Evolutionary conservation across 768 basidiomycete genomes (phyloP), one percentile per base, ranked within the genome.

Genomic region (Hortiboletus campestris): DNA sequence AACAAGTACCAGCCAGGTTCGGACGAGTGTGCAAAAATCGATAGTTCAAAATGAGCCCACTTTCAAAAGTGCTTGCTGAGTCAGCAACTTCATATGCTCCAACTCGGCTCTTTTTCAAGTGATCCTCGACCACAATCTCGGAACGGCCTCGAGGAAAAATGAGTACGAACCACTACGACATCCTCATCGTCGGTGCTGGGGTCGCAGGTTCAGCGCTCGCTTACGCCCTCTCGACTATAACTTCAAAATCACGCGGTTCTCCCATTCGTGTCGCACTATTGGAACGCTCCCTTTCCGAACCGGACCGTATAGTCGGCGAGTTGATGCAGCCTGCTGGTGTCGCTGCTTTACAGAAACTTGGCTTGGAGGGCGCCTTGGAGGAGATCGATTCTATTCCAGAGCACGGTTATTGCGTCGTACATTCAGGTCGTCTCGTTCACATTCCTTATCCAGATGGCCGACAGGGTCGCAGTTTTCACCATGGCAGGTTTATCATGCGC

Each of bases 301-400:
- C 97, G 0, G 94, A 98, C 78, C 83, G 97, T 17, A 98, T 99
- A 61, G 97, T 98, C 34, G 97, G 97, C 25, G 97, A 99, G 71
- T 84, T 98, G 1, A 76, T 99, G 22, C 97, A 99, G 66, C 97
- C 97, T 2, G 94, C 88, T 2, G 97, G 97, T 1, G 85, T 94
- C 22, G 76, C 77, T 13, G 85, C 93, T 1, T 75, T 99, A 43
- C 74, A 82, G 53, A 73, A 81, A 36, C 82, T 99, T n/a, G 95
- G 93, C 0, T 70, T 99, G 61, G 83, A 82, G 46, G 74, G 74
- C 8, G 86, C 85, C 51, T 72, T 97, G 43, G 89, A 98, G 25
- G 86, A 81, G n/a, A 95, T 98, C 54, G 95, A 92, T 70, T 86
- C 94, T 0, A 79, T 94, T 31, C 83, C 84, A 0, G 88, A 84